Percentiles rank a stretch among this genome's conserved stretches.
These are phyloP conservation scores for Alnus glutinosa DNA, from an alignment of 306 rosid genomes.

Conservation along the genomic window DNA sequence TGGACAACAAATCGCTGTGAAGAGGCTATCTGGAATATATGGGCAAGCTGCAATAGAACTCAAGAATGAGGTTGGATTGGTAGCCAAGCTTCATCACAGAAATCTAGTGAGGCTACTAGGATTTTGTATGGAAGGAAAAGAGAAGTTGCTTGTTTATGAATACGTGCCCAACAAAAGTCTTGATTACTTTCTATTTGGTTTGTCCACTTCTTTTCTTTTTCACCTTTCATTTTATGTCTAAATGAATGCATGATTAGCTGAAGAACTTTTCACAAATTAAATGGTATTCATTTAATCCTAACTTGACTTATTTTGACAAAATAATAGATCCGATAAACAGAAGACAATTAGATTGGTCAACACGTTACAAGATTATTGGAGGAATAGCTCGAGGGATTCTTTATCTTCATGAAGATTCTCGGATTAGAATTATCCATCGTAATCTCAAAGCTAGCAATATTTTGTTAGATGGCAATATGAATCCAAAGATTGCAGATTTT, in stretches of 20 bases:
- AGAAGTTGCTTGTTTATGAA: slow-evolving; percentile 38
- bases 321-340: slow-evolving; percentile 37
- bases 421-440: slow-evolving; percentile 57
- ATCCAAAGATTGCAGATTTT: too few relatives aligned
- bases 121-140: slow-evolving; percentile 35
- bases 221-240: not conserved
- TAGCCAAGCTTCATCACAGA: slow-evolving; percentile 39
- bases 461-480: too few relatives aligned
- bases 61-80: slow-evolving; percentile 30
- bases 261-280: too few relatives aligned
- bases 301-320: slow-evolving; percentile 5
- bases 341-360: slow-evolving; percentile 49
- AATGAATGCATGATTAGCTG: not conserved
- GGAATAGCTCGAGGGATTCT: slow-evolving; percentile 66
- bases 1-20: slow-evolving; percentile 32
- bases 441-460: slow-evolving; percentile 44
- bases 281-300: not conserved
- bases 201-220: not conserved
- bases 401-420: slow-evolving; percentile 67
- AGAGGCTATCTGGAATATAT: slow-evolving; percentile 29
- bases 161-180: slow-evolving; percentile 37
- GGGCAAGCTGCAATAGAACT: slow-evolving; percentile 32
- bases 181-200: slow-evolving; percentile 35
- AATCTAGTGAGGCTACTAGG: slow-evolving; percentile 36
- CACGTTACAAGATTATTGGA: slow-evolving; percentile 45